Evolutionary conservation across 768 basidiomycete genomes (phyloP), one percentile per base, ranked within the genome.

Genomic region (Termitomyces sp.): DNA sequence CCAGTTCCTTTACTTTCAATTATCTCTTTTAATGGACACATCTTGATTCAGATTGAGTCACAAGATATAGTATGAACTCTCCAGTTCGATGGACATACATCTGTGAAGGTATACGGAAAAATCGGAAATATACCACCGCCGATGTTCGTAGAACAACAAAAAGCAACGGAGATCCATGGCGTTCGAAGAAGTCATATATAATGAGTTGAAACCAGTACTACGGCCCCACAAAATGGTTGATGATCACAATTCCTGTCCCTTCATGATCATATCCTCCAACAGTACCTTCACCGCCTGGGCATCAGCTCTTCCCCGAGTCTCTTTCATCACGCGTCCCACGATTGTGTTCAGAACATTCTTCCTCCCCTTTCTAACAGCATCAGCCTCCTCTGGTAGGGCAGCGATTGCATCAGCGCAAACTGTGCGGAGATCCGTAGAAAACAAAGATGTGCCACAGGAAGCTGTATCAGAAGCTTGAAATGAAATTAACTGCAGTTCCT

Each of bases 291-390:
- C 84, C 27, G 74, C 74, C 56, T 78, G 76, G 0, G 93, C 90
- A 71, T 96, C 86, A 14, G 87, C 92, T 46, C 83, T 79, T 16
- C 96, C 96, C 57, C 82, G 76, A 61, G 85, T 90, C 50, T 80
- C 69, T 69, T 85, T 87, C 91, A 98, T 94, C 29, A 96, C 90
- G 63, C 82, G 78, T 0, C 94, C 94, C 1, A 95, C 77, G 44
- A 98, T 77, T 59, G 87, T 86, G 73, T 90, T 90, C 39, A 94
- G 62, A 5, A 92, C 92, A 58, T 86, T 88, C n/a, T 71, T 71
- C 53, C 88, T 87, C 0, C 95, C 94, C 18, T 74, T 74, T 16
- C 80, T 79, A 39, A 88, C 79, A 18, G 84, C 87, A 4, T 78
- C 77, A 2, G 79, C 85, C 65, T 93, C 90, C 41, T 76, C 71